Evolutionary conservation across 805 yeast genomes (phyloP), one percentile per base, ranked within the genome.

Genomic region (Saturnispora ahearnii): DNA sequence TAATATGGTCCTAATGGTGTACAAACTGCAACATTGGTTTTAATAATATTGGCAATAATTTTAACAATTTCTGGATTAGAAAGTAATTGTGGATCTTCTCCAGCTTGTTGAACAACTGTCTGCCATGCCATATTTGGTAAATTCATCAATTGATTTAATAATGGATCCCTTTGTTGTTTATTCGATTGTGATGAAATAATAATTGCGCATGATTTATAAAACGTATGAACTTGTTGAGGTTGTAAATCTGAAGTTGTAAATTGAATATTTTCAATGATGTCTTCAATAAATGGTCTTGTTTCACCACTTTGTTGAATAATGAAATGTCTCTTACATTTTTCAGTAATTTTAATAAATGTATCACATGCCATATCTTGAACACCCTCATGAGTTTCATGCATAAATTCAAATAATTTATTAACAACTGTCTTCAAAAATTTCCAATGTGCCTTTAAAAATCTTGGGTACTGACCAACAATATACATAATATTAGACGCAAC

Each of bases 381-480:
- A 72, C 99, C 99, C 68, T 91, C 99, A 68, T 93, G 99, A n/a
- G 97, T 89, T 74, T 93, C 99, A 72, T 93, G 98, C 99, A 93
- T 93, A 63, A 93, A 93, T 67, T 93, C 99, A 67, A 93, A 93
- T 60, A 93, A 76, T 68, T 93, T 93, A 69, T 87, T 84, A 53
- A 93, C 91, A 41, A 93, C 99, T 0, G 98, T 93, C 67, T 90
- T 91, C 65, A 93, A 72, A 61, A 93, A 93, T 66, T 87, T 89
- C 99, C 99, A 93, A 66, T 93, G 99, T 8, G 98, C 98, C 61
- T 90, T 90, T 64, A 93, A 74, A 63, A 93, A 93, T 65, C 99
- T 76, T 48, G 99, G 99, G 65, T 93, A 93, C 71, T 93, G 99
- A 44, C 99, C 99, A 54, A 93, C 99, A 69, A 93, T 93, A 72